Evolutionary conservation across 768 basidiomycete genomes (phyloP).

Genomic region (Suillus subalutaceus): DNA sequence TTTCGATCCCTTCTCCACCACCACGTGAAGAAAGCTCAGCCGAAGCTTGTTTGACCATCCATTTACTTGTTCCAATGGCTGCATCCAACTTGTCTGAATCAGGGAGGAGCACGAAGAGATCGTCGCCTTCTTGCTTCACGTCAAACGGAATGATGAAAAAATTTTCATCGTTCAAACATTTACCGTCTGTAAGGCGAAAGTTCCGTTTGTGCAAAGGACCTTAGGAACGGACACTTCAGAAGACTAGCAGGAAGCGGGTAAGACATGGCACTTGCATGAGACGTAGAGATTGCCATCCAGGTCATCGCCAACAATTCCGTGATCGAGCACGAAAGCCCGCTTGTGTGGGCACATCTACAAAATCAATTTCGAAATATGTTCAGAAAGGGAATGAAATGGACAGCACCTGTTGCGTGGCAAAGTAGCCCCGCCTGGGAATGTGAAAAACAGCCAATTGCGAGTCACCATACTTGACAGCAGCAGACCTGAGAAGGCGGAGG

Average conservation of each 20-base stretch:
- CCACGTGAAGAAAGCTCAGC: slow-evolving; percentile 40
- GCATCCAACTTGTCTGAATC: slow-evolving; percentile 54
- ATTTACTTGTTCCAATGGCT: slow-evolving; percentile 64
- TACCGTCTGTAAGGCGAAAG: slow-evolving; percentile 57
- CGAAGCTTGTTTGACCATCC: slow-evolving; percentile 60
- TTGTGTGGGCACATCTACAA: slow-evolving; percentile 49
- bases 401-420: slow-evolving; percentile 68
- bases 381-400: background rate
- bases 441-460: slow-evolving; percentile 72
- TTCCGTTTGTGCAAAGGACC: slow-evolving; percentile 72
- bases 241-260: background rate
- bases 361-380: background rate
- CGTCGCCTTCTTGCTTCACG: slow-evolving; percentile 45
- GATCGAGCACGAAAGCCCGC: slow-evolving; percentile 70
- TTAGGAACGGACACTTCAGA: slow-evolving; percentile 19
- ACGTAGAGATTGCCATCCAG: slow-evolving; percentile 52
- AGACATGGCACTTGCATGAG: slow-evolving; percentile 42
- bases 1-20: slow-evolving; percentile 36
- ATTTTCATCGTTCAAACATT: slow-evolving; percentile 59
- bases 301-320: slow-evolving; percentile 71
- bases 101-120: slow-evolving; percentile 57
- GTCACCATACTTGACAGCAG: slow-evolving; percentile 63
- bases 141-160: slow-evolving; percentile 67
- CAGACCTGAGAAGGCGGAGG: slow-evolving; percentile 33
- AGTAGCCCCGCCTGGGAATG: slow-evolving; percentile 59